Percentiles rank a stretch among this genome's conserved stretches.
Conservation (phyloP, 495 filamentous ascomycete species). For the Amphirosellinia nigrospora region DNA sequence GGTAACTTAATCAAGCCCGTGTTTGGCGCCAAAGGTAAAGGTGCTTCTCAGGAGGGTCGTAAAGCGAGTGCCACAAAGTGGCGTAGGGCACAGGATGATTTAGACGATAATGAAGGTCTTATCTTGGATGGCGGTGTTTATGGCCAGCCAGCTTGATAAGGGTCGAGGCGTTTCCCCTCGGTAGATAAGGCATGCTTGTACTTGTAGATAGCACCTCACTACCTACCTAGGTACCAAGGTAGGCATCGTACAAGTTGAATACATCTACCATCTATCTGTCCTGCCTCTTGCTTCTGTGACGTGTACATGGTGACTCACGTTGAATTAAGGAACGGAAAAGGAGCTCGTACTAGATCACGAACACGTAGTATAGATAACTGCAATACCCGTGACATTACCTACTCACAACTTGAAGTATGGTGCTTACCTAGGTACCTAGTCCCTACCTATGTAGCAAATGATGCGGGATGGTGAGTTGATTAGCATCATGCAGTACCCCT, state of each 20-base stretch:
- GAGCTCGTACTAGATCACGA: no score
- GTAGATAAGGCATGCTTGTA: no score
- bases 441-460: no score
- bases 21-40: constrained; percentile 63
- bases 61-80: constrained; percentile 64
- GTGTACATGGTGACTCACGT: neutral
- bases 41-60: constrained; percentile 43
- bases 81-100: constrained; percentile 90
- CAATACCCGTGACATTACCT: no score
- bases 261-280: neutral
- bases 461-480: neutral
- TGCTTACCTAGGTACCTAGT: no score
- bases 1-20: constrained; percentile 80
- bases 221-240: no score
- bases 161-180: no score
- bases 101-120: constrained; percentile 88
- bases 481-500: constrained; percentile 4
- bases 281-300: neutral
- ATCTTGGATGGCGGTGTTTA: constrained; percentile 85
- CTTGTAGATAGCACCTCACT: no score
- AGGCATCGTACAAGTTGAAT: no score
- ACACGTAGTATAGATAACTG: no score
- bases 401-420: no score
- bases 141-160: no score
- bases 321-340: constrained; percentile 1